Conservation (phyloP, 768 basidiomycete species). For the Amanita thiersii region DNA sequence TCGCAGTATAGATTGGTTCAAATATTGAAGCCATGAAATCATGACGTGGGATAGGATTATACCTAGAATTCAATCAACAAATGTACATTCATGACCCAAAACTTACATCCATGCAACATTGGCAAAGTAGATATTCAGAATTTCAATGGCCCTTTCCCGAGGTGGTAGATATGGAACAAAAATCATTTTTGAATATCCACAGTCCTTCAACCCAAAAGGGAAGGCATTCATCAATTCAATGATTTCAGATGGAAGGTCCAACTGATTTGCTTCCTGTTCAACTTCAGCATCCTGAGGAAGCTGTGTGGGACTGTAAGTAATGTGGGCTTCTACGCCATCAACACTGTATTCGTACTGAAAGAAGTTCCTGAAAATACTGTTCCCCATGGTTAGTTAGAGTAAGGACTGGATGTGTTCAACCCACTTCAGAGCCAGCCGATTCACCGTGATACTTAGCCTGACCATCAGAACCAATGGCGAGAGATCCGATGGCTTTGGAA, state of each 20-base stretch:
- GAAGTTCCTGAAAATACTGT: conserved; percentile 32
- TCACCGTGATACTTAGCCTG: conserved; percentile 42
- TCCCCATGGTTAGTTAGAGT: background rate
- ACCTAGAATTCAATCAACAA: conserved; percentile 21
- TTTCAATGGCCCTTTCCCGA: conserved; percentile 27
- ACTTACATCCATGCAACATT: conserved; percentile 42
- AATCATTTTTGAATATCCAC: conserved; percentile 24
- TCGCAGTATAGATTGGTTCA: conserved; percentile 31
- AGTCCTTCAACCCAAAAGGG: conserved; percentile 38
- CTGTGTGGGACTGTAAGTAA: conserved; percentile 1
- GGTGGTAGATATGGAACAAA: conserved; percentile 34
- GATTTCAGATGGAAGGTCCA: conserved; percentile 35
- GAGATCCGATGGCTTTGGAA: conserved; percentile 35
- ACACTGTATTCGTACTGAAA: conserved; percentile 19
- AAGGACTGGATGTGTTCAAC: conserved; percentile 1
- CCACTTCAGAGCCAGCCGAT: conserved; percentile 41
- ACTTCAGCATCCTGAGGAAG: conserved; percentile 15
- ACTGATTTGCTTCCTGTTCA: conserved; percentile 11
- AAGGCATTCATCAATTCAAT: conserved; percentile 37
- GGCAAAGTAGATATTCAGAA: conserved; percentile 34
- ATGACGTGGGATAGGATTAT: conserved; percentile 32
- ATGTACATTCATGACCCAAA: background rate
- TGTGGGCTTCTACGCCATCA: background rate
- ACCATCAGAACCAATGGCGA: conserved; percentile 41
- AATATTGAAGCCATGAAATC: conserved; percentile 34